These are phyloP conservation scores for Diaporthe aspalathi DNA, from an alignment of 2,329 filamentous ascomycete species.

Conservation along the genomic window DNA sequence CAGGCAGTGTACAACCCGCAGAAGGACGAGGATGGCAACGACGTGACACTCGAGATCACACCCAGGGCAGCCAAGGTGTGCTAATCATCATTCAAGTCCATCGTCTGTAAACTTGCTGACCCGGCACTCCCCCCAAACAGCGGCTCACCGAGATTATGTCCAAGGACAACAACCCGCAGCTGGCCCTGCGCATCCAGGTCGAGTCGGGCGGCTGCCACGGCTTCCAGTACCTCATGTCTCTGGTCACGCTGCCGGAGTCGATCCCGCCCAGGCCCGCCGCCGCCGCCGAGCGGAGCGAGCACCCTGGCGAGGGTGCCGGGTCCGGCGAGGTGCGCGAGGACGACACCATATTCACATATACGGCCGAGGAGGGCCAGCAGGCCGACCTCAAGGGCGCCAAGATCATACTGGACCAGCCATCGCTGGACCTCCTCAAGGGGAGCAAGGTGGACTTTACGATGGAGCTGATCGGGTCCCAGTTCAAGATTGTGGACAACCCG, in stretches of 20 bases:
- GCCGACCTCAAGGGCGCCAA: slow-evolving; percentile 65
- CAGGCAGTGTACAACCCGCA: slow-evolving; percentile 75
- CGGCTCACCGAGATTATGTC: slow-evolving; percentile 82
- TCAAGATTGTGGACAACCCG: slow-evolving; percentile 96
- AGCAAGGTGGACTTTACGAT: slow-evolving; percentile 97
- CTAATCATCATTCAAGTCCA: no score
- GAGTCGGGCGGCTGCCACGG: slow-evolving; percentile 96
- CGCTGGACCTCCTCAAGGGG: slow-evolving; percentile 87
- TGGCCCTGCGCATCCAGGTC: slow-evolving; percentile 91
- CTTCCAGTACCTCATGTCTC: slow-evolving; percentile 95
- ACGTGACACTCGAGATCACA: slow-evolving; percentile 86
- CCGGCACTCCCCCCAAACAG: slow-evolving; percentile 48
- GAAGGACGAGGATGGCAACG: slow-evolving; percentile 84
- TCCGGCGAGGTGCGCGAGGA: slow-evolving; percentile 69
- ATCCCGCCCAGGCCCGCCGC: slow-evolving; percentile 42
- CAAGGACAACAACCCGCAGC: slow-evolving; percentile 78
- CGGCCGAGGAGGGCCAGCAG: slow-evolving; percentile 58
- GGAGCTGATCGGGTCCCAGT: slow-evolving; percentile 89
- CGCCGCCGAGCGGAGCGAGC: slow-evolving; percentile 31
- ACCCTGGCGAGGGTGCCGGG: slow-evolving; percentile 46
- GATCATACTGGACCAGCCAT: slow-evolving; percentile 88
- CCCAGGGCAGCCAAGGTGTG: slow-evolving; percentile 81
- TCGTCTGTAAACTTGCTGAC: no score
- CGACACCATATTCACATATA: slow-evolving; percentile 86
- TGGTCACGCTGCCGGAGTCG: slow-evolving; percentile 70